Percentiles rank a stretch among this genome's conserved stretches.
Conservation (phyloP, 73 alveolate species). For the Paramecium bursaria region DNA sequence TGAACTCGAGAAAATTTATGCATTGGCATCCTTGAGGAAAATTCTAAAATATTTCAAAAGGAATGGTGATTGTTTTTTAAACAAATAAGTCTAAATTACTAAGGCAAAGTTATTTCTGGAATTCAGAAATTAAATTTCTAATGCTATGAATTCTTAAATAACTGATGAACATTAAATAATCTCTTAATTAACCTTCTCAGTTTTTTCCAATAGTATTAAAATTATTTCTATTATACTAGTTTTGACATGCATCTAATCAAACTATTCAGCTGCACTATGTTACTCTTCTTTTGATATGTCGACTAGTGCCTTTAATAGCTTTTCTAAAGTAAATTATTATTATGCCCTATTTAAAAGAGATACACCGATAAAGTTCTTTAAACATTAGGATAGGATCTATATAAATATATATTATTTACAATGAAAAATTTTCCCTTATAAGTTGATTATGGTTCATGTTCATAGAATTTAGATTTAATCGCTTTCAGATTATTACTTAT, state of each 20-base stretch:
- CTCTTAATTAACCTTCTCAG: constrained; percentile 8
- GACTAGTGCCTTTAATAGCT: constrained; percentile 6
- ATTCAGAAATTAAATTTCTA: constrained; percentile 16
- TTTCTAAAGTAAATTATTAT: background rate
- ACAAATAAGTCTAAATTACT: background rate
- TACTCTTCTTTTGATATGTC: constrained; percentile 22
- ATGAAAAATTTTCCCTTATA: constrained; percentile 29
- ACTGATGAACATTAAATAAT: constrained; percentile 1
- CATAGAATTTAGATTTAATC: background rate
- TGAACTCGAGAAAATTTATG: constrained; percentile 20
- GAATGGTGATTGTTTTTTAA: constrained; percentile 37
- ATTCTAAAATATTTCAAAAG: background rate
- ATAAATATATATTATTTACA: background rate
- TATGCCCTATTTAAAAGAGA: constrained; percentile 25
- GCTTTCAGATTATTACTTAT: background rate
- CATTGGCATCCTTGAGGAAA: constrained; percentile 35
- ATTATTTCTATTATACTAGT: constrained; percentile 42
- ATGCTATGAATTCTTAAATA: constrained; percentile 7
- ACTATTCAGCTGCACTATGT: constrained; percentile 22
- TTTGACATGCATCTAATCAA: constrained; percentile 25
- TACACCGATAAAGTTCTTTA: constrained; percentile 31
- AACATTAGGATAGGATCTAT: constrained; percentile 8
- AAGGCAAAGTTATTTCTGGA: constrained; percentile 1
- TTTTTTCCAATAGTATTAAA: constrained; percentile 16
- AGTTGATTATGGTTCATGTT: background rate